Base-by-base conservation (phyloP, 108 stramenopile species). In the Ochromonas danica region DNA sequence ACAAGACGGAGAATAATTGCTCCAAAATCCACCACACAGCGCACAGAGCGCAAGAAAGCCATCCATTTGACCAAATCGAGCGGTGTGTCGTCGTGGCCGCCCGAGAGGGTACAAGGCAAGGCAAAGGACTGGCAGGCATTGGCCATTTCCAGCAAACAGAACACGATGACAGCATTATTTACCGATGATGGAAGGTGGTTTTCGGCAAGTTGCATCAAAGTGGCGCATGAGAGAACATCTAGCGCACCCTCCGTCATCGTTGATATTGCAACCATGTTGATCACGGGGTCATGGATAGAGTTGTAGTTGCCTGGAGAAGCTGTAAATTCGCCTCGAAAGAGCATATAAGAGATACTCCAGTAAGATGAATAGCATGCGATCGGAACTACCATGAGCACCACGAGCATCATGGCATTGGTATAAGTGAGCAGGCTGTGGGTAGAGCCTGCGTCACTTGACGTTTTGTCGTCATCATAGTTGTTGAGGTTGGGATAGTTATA, bases 231-330 rank as follows among this genome's bases (percentile, higher is more conserved):
- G 14, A 75, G 22, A 3, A 75, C 51, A 75, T 75, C 72, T 25
- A 75, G 31, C 28, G 72, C 36, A 75, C 72, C 72, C 38, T 75
- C 72, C 36, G 31, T 27, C 72, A 75, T 75, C n/a, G 72, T 75
- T 41, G 72, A 6, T 35, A 60, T 27, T 28, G 72, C 6, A 14
- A 75, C 72, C 40, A 39, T 57, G 6, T 27, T 27, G 38, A 75
- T 75, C 10, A 33, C 6, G 72, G 72, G 72, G 41, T 75, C 72
- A 25, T 75, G 72, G 38, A 75, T 60, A 10, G 72, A 6, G 38
- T 75, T 75, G 40, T 75, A 75, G 31, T 75, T 75, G 6, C 51
- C 72, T 14, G 72, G 72, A 10, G 45, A 3, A 6, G 72, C 72
- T 75, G 72, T 75, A 33, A 75, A 75, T 41, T 75, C 72, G 10